Conservation (phyloP, 106 monocot genomes). For the Platanthera guangdongensis region DNA sequence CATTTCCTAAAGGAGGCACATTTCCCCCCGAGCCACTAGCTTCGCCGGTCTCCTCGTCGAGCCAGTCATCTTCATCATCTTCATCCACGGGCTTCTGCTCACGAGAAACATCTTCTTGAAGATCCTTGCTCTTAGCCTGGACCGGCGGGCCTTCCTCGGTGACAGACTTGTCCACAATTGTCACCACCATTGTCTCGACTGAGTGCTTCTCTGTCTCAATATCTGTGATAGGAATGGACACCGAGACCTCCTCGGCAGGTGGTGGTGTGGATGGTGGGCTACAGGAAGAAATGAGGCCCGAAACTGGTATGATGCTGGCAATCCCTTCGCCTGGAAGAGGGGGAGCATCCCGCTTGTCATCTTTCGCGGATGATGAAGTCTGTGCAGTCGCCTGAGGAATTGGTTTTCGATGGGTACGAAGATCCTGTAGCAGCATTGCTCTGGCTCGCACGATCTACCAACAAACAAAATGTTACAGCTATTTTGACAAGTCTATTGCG, state of each 20-base stretch:
- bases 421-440: conserved; percentile 20
- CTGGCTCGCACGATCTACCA: conserved; percentile 21
- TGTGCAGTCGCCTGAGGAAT: neutral
- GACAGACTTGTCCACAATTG: conserved; percentile 26
- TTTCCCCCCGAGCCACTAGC: neutral
- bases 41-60: conserved; percentile 16
- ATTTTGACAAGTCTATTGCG: neutral
- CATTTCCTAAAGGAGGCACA: conserved; percentile 12
- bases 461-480: neutral
- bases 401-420: conserved; percentile 7
- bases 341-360: neutral
- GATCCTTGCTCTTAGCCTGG: conserved; percentile 11
- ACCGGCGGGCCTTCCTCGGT: conserved; percentile 16
- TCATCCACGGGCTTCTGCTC: neutral
- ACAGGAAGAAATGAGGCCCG: neutral
- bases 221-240: conserved; percentile 8
- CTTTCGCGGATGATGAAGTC: neutral
- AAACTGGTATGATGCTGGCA: neutral
- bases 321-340: conserved; percentile 1
- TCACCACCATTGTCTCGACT: conserved; percentile 10
- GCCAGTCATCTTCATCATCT: conserved; percentile 22
- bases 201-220: conserved; percentile 24
- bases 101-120: neutral
- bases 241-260: neutral
- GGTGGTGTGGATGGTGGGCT: neutral